Evolutionary conservation across 169 alveolate genomes (phyloP), one percentile per base, ranked within the genome.

Genomic region (Plasmodium gaboni): DNA sequence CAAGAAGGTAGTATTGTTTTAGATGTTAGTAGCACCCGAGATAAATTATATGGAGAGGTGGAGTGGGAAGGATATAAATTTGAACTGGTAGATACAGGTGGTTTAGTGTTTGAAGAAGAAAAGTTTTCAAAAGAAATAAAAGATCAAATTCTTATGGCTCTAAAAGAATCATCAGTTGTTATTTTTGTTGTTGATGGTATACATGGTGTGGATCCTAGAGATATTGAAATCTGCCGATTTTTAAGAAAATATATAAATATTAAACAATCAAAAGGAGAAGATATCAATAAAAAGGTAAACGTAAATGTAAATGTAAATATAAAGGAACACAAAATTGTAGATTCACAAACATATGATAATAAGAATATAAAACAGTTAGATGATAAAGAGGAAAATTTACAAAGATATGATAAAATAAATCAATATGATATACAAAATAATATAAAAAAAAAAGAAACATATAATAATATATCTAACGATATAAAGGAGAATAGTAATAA

Each of bases 1-100:
- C 96, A 94, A 70, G 90, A 91, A 15, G 96, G 96, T 22, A 94
- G 95, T 74, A 91, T 94, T 38, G 96, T 94, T 19, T 64, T 89
- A 67, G 95, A 91, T 10, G 80, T 83, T 48, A 90, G 95, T 26
- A 94, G 94, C 12, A 94, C 96, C n/a, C 89, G 96, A 88, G 95
- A 94, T 51, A 93, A 92, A 24, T 86, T 92, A 53, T 92, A 92
- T 85, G 93, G 95, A 60, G 86, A 90, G 15, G 95, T 89, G 3
- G 96, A 94, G 48, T 92, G 95, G 95, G 92, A 94, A 50, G 96
- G 96, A 13, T 74, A 89, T 59, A 60, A 70, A 61, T 94, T 94
- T 80, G 92, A 94, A 60, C 46, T 94, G 15, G 92, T 94, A 1
- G 96, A 94, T 67, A 94, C 96, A 17, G 95, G 95, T 19, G 96